phyloP scores from a whole-genome alignment of 2,329 filamentous ascomycete species.

The Trichoderma gracile region DNA sequence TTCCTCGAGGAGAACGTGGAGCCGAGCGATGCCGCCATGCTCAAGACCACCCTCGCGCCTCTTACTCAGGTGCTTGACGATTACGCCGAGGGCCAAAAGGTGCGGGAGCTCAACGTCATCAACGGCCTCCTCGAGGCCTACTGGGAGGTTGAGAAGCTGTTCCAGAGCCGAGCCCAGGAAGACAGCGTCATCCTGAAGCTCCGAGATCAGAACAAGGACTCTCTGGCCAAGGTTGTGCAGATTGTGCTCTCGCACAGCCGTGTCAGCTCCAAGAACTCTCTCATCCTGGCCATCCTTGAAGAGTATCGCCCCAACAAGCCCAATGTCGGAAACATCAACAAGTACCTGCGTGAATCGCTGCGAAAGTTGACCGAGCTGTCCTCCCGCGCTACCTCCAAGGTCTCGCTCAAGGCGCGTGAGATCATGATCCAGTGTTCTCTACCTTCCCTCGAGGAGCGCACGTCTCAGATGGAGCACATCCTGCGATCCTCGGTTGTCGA shows the following conservation, averaged over 20 bases:
- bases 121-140: conserved; percentile 78
- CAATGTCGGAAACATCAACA: conserved; percentile 81
- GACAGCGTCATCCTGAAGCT: conserved; percentile 93
- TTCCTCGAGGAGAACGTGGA: conserved; percentile 87
- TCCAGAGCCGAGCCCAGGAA: conserved; percentile 84
- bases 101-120: conserved; percentile 83
- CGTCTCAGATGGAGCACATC: conserved; percentile 97
- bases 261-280: conserved; percentile 89
- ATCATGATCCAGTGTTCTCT: conserved; percentile 96
- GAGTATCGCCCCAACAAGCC: conserved; percentile 95
- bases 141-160: conserved; percentile 79
- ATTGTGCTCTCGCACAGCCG: conserved; percentile 92
- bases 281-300: conserved; percentile 87
- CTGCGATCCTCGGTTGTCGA: conserved; percentile 92
- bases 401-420: conserved; percentile 94
- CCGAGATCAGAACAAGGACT: conserved; percentile 94
- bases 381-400: conserved; percentile 80
- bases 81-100: conserved; percentile 86
- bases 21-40: conserved; percentile 68
- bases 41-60: conserved; percentile 73
- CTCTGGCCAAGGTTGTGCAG: conserved; percentile 79
- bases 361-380: conserved; percentile 87
- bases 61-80: conserved; percentile 74
- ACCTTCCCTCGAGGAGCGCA: conserved; percentile 92
- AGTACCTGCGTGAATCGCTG: conserved; percentile 79